Evolutionary conservation across 2,329 filamentous ascomycete genomes (phyloP), one percentile per base, ranked within the genome.

Genomic region (Beauveria scarabaeidicola): DNA sequence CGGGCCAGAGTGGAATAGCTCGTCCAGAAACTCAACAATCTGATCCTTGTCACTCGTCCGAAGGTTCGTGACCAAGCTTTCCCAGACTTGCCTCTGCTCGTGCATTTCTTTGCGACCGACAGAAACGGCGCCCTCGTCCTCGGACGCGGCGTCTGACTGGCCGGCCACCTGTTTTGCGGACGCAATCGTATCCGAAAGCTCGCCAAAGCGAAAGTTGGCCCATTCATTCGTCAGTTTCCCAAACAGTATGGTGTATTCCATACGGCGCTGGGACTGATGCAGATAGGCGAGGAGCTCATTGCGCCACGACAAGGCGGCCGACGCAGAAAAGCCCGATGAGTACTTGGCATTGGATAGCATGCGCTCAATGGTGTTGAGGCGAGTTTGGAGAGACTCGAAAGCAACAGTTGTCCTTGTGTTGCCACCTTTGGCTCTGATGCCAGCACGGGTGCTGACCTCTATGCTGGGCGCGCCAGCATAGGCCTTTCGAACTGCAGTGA

Each of bases 91-190:
- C 21, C 81, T 75, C 62, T 81, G 76, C 59, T 80, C 73, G 58
- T 80, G 77, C 73, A 81, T 81, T 63, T 82, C 80, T 43, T 77
- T 74, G 17, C 78, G 73, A 2, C 80, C 81, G 13, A 83, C 72
- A 6, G 72, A 66, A 52, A 82, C 77, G 59, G 80, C 79, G 3
- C 67, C 68, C 0, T 52, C 53, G 21, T 46, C 53, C 6, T 43
- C 55, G 10, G 48, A 29, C 23, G 15, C 11, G 21, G 29, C 23
- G 3, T 50, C 54, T 3, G 54, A 32, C 13, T 21, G 21, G 17
- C 36, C 11, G 6, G 32, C 3, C 25, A 23, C 23, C 10, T 61
- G 29, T 10, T 48, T 41, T 8, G 41, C 23, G 13, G 58, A 52
- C 7, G 51, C 10, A 19, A 48, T 53, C 1, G 52, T 47, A 27